phyloP scores from a whole-genome alignment of 768 basidiomycete genomes.

The Tephrocybe sp. region DNA sequence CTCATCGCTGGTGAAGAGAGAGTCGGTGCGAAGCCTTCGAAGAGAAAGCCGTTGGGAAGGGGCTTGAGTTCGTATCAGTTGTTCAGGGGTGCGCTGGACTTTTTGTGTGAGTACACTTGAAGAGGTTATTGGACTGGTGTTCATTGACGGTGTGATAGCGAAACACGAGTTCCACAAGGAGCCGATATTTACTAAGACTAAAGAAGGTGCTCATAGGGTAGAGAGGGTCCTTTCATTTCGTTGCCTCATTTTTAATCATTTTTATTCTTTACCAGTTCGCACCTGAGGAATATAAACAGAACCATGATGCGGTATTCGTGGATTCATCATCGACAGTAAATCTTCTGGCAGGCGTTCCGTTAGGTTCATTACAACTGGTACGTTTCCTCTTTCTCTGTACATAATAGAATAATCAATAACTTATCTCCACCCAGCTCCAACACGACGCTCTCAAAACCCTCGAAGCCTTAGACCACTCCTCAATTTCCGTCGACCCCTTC shows the following conservation, averaged over 20 bases:
- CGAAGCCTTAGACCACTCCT: slow-evolving; percentile 50
- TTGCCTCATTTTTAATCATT: not conserved
- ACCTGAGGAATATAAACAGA: slow-evolving; percentile 51
- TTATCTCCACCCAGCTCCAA: slow-evolving; percentile 46
- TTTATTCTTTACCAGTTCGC: slow-evolving; percentile 41
- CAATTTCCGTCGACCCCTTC: slow-evolving; percentile 59
- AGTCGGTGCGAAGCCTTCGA: slow-evolving; percentile 26
- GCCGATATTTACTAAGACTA: slow-evolving; percentile 56
- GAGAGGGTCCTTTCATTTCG: slow-evolving; percentile 11
- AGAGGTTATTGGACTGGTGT: not conserved
- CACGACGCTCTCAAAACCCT: slow-evolving; percentile 77
- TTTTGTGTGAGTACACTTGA: slow-evolving; percentile 71
- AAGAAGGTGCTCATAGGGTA: slow-evolving; percentile 56
- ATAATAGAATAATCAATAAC: slow-evolving; percentile 1
- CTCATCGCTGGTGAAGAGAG: slow-evolving; percentile 68
- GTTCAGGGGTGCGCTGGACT: slow-evolving; percentile 81
- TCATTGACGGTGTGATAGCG: slow-evolving; percentile 38
- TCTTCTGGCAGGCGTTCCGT: slow-evolving; percentile 69
- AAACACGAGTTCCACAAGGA: slow-evolving; percentile 63
- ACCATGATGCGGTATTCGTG: slow-evolving; percentile 63
- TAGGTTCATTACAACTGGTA: slow-evolving; percentile 77
- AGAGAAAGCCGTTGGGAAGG: slow-evolving; percentile 63
- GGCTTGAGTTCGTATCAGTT: slow-evolving; percentile 90
- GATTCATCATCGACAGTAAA: slow-evolving; percentile 80
- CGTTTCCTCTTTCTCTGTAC: not conserved